phyloP scores from a whole-genome alignment of 768 basidiomycete species.

The Strobilomyces echinocephalus region DNA sequence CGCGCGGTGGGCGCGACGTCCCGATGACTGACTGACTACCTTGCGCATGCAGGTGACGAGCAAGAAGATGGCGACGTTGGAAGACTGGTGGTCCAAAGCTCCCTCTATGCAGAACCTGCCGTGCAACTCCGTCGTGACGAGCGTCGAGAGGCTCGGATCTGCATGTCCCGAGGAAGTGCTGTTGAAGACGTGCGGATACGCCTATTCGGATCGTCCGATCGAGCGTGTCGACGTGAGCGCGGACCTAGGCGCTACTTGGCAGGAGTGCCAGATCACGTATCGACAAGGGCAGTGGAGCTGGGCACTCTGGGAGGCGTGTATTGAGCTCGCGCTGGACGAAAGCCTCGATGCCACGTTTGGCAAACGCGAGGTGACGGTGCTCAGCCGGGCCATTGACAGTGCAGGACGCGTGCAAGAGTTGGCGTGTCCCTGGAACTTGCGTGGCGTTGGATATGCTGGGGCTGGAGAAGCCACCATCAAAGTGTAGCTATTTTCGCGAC shows the following conservation, averaged over 20 bases:
- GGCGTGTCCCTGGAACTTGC: conserved; percentile 57
- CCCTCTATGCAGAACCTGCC: conserved; percentile 56
- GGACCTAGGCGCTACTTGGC: conserved; percentile 52
- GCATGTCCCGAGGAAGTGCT: conserved; percentile 22
- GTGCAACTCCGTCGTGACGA: conserved; percentile 57
- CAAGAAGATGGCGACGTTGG: conserved; percentile 22
- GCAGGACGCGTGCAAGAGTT: conserved; percentile 45
- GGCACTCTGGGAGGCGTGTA: conserved; percentile 59
- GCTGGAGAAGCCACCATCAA: conserved; percentile 22
- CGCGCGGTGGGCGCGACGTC: not conserved
- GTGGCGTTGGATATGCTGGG: conserved; percentile 50
- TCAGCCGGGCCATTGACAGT: conserved; percentile 51
- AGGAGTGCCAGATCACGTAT: conserved; percentile 47
- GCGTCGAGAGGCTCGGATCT: conserved; percentile 6
- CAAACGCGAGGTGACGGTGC: conserved; percentile 21
- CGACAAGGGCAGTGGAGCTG: conserved; percentile 68
- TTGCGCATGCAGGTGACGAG: conserved; percentile 22
- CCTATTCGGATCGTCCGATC: conserved; percentile 47
- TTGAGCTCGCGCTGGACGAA: conserved; percentile 31
- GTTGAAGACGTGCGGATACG: conserved; percentile 49
- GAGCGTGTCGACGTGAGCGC: conserved; percentile 45
- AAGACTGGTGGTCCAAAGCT: conserved; percentile 46
- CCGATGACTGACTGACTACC: not conserved
- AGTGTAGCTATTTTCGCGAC: conserved; percentile 4
- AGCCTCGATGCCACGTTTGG: conserved; percentile 12